Evolutionary conservation across 371 early-diverging fungal species (phyloP).

Genomic region (Synchytrium microbalum): DNA sequence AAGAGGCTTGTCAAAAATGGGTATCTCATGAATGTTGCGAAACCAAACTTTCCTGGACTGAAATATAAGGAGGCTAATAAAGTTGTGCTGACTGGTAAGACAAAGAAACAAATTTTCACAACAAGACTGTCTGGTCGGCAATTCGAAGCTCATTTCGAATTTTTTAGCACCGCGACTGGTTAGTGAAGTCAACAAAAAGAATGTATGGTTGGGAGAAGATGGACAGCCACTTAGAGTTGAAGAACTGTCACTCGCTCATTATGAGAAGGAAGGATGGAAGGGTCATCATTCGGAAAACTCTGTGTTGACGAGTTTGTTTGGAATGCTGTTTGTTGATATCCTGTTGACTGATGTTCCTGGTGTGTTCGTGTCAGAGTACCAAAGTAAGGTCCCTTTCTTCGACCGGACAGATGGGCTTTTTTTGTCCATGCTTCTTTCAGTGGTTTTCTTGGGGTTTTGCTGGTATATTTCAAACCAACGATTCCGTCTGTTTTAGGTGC

Average conservation of each 20-base stretch:
- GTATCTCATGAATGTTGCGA: not conserved
- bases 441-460: not conserved
- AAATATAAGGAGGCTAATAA: not conserved
- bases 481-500: conserved; percentile 11
- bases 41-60: not conserved
- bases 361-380: conserved; percentile 27
- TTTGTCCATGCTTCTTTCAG: not conserved
- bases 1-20: conserved; percentile 6
- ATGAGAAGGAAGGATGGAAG: conserved; percentile 17
- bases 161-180: conserved; percentile 2
- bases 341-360: conserved; percentile 27
- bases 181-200: conserved; percentile 14
- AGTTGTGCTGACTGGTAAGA: conserved; percentile 4
- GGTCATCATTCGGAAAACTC: conserved; percentile 31
- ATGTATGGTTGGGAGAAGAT: conserved; percentile 11
- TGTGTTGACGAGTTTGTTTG: conserved; percentile 26
- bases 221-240: conserved; percentile 16
- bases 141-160: conserved; percentile 1
- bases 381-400: conserved; percentile 12
- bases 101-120: not conserved
- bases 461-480: too few species aligned
- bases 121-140: conserved; percentile 1
- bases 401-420: not conserved
- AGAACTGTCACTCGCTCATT: conserved; percentile 19
- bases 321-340: conserved; percentile 32